Conservation (phyloP, 1,284 basidiomycete species). For the Trichosporon inkin region DNA sequence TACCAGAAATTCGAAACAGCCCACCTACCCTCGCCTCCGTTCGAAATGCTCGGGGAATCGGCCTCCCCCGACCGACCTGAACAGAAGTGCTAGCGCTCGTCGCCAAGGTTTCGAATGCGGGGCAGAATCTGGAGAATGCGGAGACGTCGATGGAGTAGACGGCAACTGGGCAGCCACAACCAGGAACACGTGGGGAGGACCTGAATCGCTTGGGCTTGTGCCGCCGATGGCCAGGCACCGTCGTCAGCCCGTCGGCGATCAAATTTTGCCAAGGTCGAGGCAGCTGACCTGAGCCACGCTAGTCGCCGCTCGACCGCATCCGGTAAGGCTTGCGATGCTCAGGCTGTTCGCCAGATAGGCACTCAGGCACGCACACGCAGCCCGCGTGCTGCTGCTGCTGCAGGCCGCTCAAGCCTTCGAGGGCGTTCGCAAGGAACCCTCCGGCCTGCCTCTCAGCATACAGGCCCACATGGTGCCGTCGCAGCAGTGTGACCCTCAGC, state of each 20-base stretch:
- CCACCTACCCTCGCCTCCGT: not conserved
- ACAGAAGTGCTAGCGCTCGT: not conserved
- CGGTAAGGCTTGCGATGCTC: not conserved
- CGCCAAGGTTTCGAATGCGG: not conserved
- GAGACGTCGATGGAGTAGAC: not conserved
- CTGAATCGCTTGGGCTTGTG: not conserved
- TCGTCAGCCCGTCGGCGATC: not conserved
- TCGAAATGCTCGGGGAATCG: not conserved
- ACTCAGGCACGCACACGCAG: no score
- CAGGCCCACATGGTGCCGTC: not conserved
- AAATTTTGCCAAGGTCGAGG: not conserved
- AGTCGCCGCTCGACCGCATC: not conserved
- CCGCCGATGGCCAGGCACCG: not conserved
- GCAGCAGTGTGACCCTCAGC: not conserved
- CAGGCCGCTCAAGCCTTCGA: not conserved
- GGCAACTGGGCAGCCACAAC: not conserved
- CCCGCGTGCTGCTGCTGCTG: no score
- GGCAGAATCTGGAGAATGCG: conserved; percentile 5
- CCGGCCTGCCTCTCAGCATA: not conserved
- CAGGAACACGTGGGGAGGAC: not conserved
- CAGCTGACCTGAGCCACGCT: not conserved
- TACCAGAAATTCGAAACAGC: not conserved
- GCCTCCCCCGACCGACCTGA: not conserved
- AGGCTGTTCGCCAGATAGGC: not conserved
- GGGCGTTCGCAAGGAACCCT: not conserved